A percentile compares a stretch with the other conserved stretches of the same genome.
These are phyloP conservation scores for Acidomyces sp. DNA, from an alignment of 495 filamentous ascomycete species.

Conservation along the genomic window DNA sequence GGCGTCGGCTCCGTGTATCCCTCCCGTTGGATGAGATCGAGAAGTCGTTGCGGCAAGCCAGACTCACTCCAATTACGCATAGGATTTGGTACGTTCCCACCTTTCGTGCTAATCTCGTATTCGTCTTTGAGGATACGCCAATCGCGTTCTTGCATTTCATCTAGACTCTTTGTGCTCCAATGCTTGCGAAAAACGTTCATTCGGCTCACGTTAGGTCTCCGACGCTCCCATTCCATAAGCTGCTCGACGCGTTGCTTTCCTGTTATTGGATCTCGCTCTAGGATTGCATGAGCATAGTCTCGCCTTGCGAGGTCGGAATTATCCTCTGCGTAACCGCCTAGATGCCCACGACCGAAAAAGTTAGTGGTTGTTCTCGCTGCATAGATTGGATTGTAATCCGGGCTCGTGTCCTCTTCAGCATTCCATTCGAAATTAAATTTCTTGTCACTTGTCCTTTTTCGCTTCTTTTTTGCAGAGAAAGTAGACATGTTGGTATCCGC, in stretches of 20 bases:
- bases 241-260: conserved; percentile 64
- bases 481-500: conserved; percentile 74
- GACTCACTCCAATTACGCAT: conserved; percentile 95
- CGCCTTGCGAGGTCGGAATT: conserved; percentile 51
- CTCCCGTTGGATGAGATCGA: conserved; percentile 71
- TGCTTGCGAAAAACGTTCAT: conserved; percentile 69
- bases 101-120: conserved; percentile 91
- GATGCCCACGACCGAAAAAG: conserved; percentile 67
- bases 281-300: conserved; percentile 67
- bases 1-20: conserved; percentile 90
- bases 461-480: conserved; percentile 94
- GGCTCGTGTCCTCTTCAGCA: conserved; percentile 83
- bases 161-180: conserved; percentile 92
- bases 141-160: conserved; percentile 94
- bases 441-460: conserved; percentile 80
- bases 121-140: conserved; percentile 99
- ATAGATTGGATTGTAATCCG: conserved; percentile 82
- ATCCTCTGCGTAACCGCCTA: conserved; percentile 76
- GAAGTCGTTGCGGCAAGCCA: conserved; percentile 59
- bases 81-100: conserved; percentile 80
- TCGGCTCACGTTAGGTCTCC: conserved; percentile 61
- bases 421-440: conserved; percentile 99
- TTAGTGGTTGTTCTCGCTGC: conserved; percentile 55
- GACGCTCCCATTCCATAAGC: conserved; percentile 78
- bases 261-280: conserved; percentile 65